These are phyloP conservation scores for Penicillium alfredii DNA, from an alignment of 495 filamentous ascomycete genomes.

Conservation along the genomic window DNA sequence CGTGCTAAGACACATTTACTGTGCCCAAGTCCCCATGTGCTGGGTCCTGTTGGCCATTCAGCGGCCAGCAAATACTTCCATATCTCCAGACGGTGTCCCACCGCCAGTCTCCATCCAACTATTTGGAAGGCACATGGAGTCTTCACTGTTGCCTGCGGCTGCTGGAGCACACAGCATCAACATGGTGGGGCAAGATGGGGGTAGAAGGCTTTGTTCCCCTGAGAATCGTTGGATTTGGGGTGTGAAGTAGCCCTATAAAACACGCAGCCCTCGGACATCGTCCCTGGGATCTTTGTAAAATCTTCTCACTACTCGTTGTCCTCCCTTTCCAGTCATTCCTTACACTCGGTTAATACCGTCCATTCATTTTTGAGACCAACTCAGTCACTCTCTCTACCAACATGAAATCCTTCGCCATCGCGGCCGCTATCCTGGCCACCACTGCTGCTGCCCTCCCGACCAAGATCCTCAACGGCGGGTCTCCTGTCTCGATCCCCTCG, in stretches of 20 bases:
- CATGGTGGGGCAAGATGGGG: no score
- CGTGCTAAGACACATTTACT: slow-evolving; percentile 3
- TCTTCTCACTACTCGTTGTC: slow-evolving; percentile 12
- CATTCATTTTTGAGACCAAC: slow-evolving; percentile 20
- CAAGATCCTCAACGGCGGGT: slow-evolving; percentile 4
- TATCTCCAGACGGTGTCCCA: not conserved
- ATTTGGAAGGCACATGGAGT: not conserved
- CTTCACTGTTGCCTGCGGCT: not conserved
- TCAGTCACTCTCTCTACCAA: slow-evolving; percentile 20
- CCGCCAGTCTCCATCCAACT: not conserved
- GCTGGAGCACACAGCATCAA: no score
- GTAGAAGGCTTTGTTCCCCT: no score
- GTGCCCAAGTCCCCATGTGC: slow-evolving; percentile 6
- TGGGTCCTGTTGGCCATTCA: slow-evolving; percentile 1
- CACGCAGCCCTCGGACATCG: slow-evolving; percentile 6
- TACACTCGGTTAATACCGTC: slow-evolving; percentile 22
- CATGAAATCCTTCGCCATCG: slow-evolving; percentile 23
- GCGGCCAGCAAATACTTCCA: slow-evolving; percentile 5
- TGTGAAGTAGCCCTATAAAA: no score
- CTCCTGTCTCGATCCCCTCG: slow-evolving; percentile 7
- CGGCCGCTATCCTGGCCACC: slow-evolving; percentile 21
- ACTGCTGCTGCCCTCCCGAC: slow-evolving; percentile 21
- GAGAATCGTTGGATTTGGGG: no score
- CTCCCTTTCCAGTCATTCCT: slow-evolving; percentile 17
- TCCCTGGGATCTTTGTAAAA: slow-evolving; percentile 12